Conservation (phyloP, 805 yeast genomes). For the Dipodascus albidus region DNA sequence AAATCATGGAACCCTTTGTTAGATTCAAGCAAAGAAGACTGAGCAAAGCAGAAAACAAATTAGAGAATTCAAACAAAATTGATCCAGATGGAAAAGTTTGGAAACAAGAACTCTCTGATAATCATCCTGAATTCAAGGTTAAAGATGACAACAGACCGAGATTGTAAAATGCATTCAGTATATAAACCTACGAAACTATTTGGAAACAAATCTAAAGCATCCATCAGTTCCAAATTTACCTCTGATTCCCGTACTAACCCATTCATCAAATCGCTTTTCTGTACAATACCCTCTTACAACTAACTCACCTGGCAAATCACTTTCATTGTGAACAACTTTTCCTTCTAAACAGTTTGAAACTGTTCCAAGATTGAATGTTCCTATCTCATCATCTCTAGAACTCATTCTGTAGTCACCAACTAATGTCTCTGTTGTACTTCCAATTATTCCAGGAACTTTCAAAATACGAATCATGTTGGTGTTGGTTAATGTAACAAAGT, state of each 20-base stretch:
- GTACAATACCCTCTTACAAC: constrained; percentile 14
- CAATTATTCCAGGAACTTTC: background rate
- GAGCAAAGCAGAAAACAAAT: constrained; percentile 2
- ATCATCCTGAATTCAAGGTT: background rate
- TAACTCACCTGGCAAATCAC: constrained; percentile 17
- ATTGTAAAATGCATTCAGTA: background rate
- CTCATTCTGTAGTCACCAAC: background rate
- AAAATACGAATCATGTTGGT: background rate
- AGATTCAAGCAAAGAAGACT: constrained; percentile 34
- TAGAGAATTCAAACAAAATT: constrained; percentile 6
- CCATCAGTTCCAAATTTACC: constrained; percentile 22
- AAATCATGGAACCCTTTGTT: constrained; percentile 22
- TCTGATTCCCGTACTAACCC: constrained; percentile 17
- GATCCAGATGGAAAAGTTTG: constrained; percentile 7
- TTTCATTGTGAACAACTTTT: constrained; percentile 15
- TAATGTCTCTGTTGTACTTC: background rate
- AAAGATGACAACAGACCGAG: background rate
- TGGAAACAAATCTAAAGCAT: constrained; percentile 13
- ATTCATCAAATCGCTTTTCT: constrained; percentile 10
- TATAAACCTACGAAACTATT: background rate
- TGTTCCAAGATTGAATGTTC: constrained; percentile 18
- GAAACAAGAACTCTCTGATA: constrained; percentile 4
- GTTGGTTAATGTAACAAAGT: background rate
- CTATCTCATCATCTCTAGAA: constrained; percentile 8
- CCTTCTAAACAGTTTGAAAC: constrained; percentile 22